These are phyloP conservation scores for Penicillium brasilianum DNA, from an alignment of 2,329 filamentous ascomycete genomes.

Conservation along the genomic window DNA sequence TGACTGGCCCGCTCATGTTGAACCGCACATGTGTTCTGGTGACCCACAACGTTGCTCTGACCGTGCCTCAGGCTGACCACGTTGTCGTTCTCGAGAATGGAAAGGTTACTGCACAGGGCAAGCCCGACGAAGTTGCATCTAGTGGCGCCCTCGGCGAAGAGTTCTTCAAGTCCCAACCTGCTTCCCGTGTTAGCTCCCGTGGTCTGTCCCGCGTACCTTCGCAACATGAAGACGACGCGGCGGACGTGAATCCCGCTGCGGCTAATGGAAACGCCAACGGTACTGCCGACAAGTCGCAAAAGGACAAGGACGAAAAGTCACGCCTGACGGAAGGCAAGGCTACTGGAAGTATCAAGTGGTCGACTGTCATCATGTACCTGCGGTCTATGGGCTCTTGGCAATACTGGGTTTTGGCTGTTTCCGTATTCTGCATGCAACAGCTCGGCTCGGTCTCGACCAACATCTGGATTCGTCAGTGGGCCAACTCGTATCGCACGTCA, in stretches of 20 bases:
- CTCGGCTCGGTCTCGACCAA: conserved; percentile 85
- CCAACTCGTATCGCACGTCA: conserved; percentile 77
- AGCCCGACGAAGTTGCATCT: conserved; percentile 75
- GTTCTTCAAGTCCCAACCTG: conserved; percentile 72
- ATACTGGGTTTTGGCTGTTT: conserved; percentile 81
- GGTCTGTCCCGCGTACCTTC: conserved; percentile 80
- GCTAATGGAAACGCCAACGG: conserved; percentile 55
- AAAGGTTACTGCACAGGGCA: conserved; percentile 75
- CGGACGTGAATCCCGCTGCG: conserved; percentile 40
- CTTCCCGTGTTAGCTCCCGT: conserved; percentile 71
- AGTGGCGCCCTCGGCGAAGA: conserved; percentile 92
- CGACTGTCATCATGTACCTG: conserved; percentile 85
- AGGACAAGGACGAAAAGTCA: conserved; percentile 55
- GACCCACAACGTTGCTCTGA: conserved; percentile 92
- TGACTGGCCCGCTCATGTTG: conserved; percentile 86
- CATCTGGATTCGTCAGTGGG: conserved; percentile 94
- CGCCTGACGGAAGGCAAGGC: conserved; percentile 75
- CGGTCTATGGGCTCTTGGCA: conserved; percentile 93
- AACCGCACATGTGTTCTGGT: conserved; percentile 91
- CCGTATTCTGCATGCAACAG: conserved; percentile 82
- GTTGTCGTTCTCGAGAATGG: conserved; percentile 90
- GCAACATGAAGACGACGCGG: conserved; percentile 62
- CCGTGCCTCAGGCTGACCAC: conserved; percentile 77
- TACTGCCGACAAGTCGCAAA: conserved; percentile 41
- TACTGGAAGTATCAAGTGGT: conserved; percentile 83